Base-by-base conservation (phyloP, 129 eudicot genomes). In the Artemisia argyi region DNA sequence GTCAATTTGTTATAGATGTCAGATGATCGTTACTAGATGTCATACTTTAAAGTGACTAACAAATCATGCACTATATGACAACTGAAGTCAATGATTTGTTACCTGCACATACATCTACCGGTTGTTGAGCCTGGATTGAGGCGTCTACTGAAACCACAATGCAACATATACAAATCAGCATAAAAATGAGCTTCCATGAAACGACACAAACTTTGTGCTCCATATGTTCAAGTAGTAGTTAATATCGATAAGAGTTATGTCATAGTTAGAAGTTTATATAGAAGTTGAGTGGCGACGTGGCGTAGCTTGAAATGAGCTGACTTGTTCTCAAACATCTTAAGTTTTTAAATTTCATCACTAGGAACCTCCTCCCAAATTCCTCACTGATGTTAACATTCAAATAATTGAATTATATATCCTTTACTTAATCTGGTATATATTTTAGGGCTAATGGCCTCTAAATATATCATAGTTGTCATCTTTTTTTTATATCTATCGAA, bases 21-120 rank as follows among this genome's bases (percentile, higher is more conserved):
- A 35, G 42, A 53, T 53, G 7, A 17, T 17, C 1, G 20, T 55
- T n/a, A 55, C 11, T 17, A 54, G 60, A 55, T 55, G 57, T 13
- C 7, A 1, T 16, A 54, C 60, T 57, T 28, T 17, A 20, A 11
- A 57, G 7, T 1, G 42, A 35, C 42, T 35, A 35, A 35, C 42
- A 35, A 35, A 35, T 35, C 42, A 5, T 35, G 42, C 42, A 35
- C 42, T 35, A 35, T 6, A 58, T 58, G 26, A 19, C 13, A 12
- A 15, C 17, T 11, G 39, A 22, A 59, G 5, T 59, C 13, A 3
- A 24, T 12, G 26, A 11, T 19, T 18, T 19, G 3, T 19, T 69
- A 69, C 74, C 74, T 53, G 63, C 63, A 53, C 64, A 69, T 54
- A 69, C 30, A 53, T 69, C 50, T 1, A 51, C 48, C 60, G 4